Evolutionary conservation across 2,329 filamentous ascomycete genomes (phyloP).

Genomic region (Apiospora pterosperma): DNA sequence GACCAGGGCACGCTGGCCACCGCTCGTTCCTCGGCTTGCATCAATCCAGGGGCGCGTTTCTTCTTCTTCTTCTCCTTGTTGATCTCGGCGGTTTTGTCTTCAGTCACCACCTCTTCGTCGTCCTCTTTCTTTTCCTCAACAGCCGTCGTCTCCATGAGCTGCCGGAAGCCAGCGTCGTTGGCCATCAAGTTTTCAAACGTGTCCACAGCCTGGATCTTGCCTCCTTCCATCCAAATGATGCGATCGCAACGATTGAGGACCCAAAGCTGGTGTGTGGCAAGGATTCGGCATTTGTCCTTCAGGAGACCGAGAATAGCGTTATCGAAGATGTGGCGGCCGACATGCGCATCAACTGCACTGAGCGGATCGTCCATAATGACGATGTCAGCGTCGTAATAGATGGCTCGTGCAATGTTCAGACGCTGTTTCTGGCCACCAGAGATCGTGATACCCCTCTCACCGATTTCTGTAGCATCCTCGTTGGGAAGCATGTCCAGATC

Average conservation of each 20-base stretch:
- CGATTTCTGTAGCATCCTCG: conserved; percentile 87
- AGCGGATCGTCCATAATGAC: conserved; percentile 68
- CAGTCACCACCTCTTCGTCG: conserved; percentile 45
- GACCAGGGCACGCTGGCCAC: conserved; percentile 74
- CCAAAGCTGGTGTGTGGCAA: conserved; percentile 94
- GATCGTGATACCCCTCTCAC: conserved; percentile 91
- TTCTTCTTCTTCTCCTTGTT: conserved; percentile 48
- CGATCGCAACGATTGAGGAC: conserved; percentile 87
- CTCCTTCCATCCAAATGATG: conserved; percentile 89
- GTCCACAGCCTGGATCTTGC: conserved; percentile 78
- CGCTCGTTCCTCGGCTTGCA: conserved; percentile 68
- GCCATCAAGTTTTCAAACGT: conserved; percentile 87
- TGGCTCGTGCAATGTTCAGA: conserved; percentile 84
- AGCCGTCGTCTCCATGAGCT: conserved; percentile 82
- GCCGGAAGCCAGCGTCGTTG: conserved; percentile 72
- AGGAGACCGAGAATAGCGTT: conserved; percentile 88
- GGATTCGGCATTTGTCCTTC: conserved; percentile 82
- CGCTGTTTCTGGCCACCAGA: conserved; percentile 95
- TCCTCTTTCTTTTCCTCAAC: conserved; percentile 62
- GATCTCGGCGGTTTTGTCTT: conserved; percentile 42
- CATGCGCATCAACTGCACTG: conserved; percentile 67
- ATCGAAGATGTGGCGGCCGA: conserved; percentile 80
- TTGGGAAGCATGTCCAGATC: conserved; percentile 93
- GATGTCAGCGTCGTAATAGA: conserved; percentile 67
- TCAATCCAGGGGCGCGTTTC: conserved; percentile 60